Evolutionary conservation across 305 asterid species (phyloP), one percentile per base, ranked within the genome.

Genomic region (Withania somnifera): DNA sequence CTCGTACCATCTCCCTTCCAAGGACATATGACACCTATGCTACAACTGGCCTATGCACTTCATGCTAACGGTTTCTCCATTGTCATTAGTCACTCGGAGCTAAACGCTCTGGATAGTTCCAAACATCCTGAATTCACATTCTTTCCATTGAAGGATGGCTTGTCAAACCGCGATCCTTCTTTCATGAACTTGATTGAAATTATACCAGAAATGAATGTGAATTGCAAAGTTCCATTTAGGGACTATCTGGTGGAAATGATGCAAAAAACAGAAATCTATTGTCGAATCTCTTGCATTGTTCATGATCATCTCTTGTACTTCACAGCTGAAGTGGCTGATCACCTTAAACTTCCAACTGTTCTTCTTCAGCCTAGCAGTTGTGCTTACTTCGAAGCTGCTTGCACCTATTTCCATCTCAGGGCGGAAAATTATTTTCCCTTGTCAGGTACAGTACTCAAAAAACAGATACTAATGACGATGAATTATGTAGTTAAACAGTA

Each of bases 11-110:
- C 40, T 4, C 88, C 87, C 0, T 51, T 77, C 3, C 82, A 84
- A 20, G 87, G 88, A 9, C 86, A 86, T 30, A 77, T 86, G 11
- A 83, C 81, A 6, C 85, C 86, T 3, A 86, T 83, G 78, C 83
- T 86, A 56, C 88, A 86, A 22, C 53, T 86, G n/a, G 88, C 83
- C 1, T 15, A 40, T 1, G n/a, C 57, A 1, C 84, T 86, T 36
- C 63, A 77, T 15, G 68, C 88, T 36, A 83, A 47, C 19, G 86
- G 88, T 6, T 86, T 86, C 38, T 76, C 81, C 3, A 66, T 86
- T 22, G 30, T 20, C 2, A 34, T 86, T 1, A 67, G 80, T 0
- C 88, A 83, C 60, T 1, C 85, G 0, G 82, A 83, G 24, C 64
- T 57, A 15, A 54, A 54, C 22, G 24, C 84, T 20, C 84, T 83